Conservation (phyloP, 768 basidiomycete genomes). For the Pleurotus giganteus region DNA sequence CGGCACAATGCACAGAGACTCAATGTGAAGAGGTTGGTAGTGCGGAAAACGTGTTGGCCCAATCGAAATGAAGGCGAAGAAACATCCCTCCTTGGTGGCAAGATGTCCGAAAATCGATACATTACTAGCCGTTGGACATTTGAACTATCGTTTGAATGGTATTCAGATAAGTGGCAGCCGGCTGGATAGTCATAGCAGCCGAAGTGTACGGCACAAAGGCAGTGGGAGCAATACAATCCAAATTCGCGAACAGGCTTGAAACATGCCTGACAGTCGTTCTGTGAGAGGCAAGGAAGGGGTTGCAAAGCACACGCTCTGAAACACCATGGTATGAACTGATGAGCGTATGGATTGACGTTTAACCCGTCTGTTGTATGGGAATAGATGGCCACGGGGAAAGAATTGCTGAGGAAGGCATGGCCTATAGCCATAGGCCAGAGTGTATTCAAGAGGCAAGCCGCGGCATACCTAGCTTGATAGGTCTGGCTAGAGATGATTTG, state of each 20-base stretch:
- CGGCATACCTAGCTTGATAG: constrained; percentile 49
- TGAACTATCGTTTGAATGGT: constrained; percentile 41
- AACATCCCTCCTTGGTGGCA: constrained; percentile 28
- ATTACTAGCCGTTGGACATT: constrained; percentile 57
- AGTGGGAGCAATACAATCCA: constrained; percentile 69
- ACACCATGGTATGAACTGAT: constrained; percentile 73
- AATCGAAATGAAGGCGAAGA: constrained; percentile 18
- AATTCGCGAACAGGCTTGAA: constrained; percentile 56
- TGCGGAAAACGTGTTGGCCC: constrained; percentile 50
- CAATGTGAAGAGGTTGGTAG: constrained; percentile 69
- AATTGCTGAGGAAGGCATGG: constrained; percentile 57
- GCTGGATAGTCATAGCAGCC: constrained; percentile 75
- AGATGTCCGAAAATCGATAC: constrained; percentile 55
- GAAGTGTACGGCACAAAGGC: constrained; percentile 69
- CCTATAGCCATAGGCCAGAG: constrained; percentile 73
- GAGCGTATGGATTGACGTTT: constrained; percentile 37
- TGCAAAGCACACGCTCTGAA: constrained; percentile 30
- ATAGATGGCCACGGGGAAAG: constrained; percentile 41
- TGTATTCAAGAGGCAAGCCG: constrained; percentile 52
- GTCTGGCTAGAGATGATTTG: constrained; percentile 70
- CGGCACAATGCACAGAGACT: constrained; percentile 68
- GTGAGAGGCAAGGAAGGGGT: constrained; percentile 29
- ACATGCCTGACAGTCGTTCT: constrained; percentile 57
- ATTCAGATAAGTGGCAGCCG: constrained; percentile 58
- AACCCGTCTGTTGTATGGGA: constrained; percentile 14